Evolutionary conservation across 441 rosid species (phyloP), one percentile per base, ranked within the genome.

Genomic region (Breynia disticha): DNA sequence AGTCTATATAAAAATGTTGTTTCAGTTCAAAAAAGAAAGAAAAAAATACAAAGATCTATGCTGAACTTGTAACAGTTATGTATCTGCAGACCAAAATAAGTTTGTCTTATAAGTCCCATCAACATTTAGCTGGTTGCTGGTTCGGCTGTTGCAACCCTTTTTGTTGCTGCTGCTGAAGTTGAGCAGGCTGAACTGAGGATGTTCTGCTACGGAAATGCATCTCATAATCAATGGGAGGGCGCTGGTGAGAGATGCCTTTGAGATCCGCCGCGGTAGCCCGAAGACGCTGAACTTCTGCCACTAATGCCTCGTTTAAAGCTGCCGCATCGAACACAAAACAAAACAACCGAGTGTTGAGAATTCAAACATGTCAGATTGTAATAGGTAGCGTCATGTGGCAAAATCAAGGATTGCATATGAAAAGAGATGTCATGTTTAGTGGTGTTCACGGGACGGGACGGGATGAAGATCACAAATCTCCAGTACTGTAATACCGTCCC

Each of bases 291-390:
- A 73, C 75, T 58, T 80, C 86, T 0, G 67, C 67, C 9, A 67
- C 59, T 35, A 80, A 69, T 53, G 82, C 76, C 17, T 80, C 82
- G n/a, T 80, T 77, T 39, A 80, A 66, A 44, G 82, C 85, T 76
- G 76, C 67, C 56, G 52, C 42, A 55, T 14, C 19, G 37, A 53
- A 43, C n/a, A 32, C 22, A 41, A 41, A 46, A 41, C 19, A 28
- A n/a, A 48, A 11, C n/a, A n/a, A n/a, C 5, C 14, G 17, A 43
- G 14, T 5, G n/a, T 6, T 10, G 55, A 7, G 35, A 28, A 28
- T 28, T 15, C 15, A 37, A 52, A 12, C 14, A 18, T 38, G 19
- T 39, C 21, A 41, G 19, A 6, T 16, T 12, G 19, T 43, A 35
- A 39, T 38, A 41, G 13, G 14, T 35, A 50, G 4, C 3, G 19